A percentile compares a stretch with the other conserved stretches of the same genome.
phyloP scores from a whole-genome alignment of 371 early-diverging fungal genomes.

The Rhizopus sp. region DNA sequence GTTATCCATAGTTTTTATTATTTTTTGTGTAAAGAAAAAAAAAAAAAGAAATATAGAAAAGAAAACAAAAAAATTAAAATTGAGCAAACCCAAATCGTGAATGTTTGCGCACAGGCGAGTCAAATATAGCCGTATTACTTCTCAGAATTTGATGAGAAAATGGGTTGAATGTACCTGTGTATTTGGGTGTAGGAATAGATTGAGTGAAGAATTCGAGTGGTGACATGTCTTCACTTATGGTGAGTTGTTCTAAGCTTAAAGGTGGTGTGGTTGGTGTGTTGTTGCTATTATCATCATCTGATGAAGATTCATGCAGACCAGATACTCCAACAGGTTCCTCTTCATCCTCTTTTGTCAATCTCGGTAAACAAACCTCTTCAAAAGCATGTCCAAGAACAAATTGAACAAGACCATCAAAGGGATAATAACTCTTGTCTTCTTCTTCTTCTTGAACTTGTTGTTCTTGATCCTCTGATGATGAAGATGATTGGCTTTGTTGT shows the following conservation, averaged over 20 bases:
- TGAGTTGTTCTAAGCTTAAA: conserved; percentile 4
- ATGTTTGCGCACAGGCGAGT: conserved; percentile 43
- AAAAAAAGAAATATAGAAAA: not conserved
- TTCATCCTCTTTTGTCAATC: conserved; percentile 17
- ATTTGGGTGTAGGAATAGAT: conserved; percentile 35
- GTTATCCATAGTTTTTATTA: conserved; percentile 4
- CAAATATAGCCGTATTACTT: conserved; percentile 28
- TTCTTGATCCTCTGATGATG: too few relatives aligned
- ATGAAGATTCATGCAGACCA: conserved; percentile 21
- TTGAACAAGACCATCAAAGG: conserved; percentile 27
- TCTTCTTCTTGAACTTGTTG: not conserved
- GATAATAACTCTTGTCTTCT: conserved; percentile 1
- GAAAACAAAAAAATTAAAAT: conserved; percentile 5
- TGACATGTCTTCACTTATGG: conserved; percentile 13
- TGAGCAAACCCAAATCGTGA: conserved; percentile 56
- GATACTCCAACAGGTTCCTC: conserved; percentile 39
- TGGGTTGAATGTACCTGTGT: conserved; percentile 47
- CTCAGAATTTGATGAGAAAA: conserved; percentile 43
- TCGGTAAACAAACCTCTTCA: conserved; percentile 21
- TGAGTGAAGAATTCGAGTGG: conserved; percentile 41
- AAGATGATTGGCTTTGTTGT: not conserved
- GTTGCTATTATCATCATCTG: conserved; percentile 2
- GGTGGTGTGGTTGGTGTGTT: conserved; percentile 8
- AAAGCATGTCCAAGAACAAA: conserved; percentile 49
- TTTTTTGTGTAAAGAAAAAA: not conserved